Conservation (phyloP, 2,329 filamentous ascomycete species). For the Orbilia brochopaga region DNA sequence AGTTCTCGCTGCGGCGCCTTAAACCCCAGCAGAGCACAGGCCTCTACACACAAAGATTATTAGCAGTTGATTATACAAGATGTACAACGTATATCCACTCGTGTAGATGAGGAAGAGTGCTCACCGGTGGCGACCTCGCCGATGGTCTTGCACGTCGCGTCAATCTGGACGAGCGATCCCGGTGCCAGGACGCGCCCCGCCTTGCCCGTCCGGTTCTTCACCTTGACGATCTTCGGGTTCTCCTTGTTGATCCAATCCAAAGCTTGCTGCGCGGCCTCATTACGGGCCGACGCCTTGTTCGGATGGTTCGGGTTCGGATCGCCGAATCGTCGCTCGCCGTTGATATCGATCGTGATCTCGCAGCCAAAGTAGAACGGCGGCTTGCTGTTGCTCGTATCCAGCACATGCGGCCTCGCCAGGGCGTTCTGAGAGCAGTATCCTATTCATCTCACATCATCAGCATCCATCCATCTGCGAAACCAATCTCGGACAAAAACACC, state of each 20-base stretch:
- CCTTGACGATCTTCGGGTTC: slow-evolving; percentile 38
- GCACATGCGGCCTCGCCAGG: slow-evolving; percentile 31
- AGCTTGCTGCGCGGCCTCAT: slow-evolving; percentile 27
- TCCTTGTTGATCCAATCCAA: slow-evolving; percentile 34
- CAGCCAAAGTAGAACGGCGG: slow-evolving; percentile 45
- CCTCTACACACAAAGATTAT: slow-evolving; percentile 15
- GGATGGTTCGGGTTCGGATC: slow-evolving; percentile 13
- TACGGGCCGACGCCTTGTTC: slow-evolving; percentile 40
- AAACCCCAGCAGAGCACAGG: slow-evolving; percentile 44
- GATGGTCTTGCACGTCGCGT: slow-evolving; percentile 38
- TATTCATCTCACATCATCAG: neutral
- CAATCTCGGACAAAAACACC: neutral
- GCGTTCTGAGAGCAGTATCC: slow-evolving; percentile 48
- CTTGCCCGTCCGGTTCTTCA: slow-evolving; percentile 35
- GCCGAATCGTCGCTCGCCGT: slow-evolving; percentile 33
- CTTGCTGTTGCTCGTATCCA: slow-evolving; percentile 47
- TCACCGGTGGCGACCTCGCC: slow-evolving; percentile 43
- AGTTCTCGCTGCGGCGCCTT: slow-evolving; percentile 43
- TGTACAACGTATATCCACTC: neutral
- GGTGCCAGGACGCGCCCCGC: slow-evolving; percentile 35
- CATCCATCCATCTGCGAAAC: neutral
- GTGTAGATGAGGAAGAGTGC: neutral
- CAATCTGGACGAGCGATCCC: slow-evolving; percentile 31
- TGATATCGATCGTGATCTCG: slow-evolving; percentile 40
- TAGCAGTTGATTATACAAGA: no score